Evolutionary conservation across 805 yeast genomes (phyloP), one percentile per base, ranked within the genome.

Genomic region (Pichia phayaonensis): DNA sequence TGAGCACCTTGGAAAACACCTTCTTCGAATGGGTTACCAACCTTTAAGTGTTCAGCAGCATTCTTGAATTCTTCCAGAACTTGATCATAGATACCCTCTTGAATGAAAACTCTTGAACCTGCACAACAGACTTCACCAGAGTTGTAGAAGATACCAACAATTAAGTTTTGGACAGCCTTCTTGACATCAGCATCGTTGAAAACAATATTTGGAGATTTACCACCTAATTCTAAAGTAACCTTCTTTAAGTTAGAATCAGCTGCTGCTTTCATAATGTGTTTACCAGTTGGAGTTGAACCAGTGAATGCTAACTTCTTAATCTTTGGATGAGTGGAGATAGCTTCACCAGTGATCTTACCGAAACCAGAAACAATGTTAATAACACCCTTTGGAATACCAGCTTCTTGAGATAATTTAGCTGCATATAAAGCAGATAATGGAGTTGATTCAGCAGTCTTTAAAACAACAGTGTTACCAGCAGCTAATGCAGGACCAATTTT

Each of bases 91-190:
- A 85, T 72, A 47, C 77, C 80, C 56, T 79, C 54, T 68, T 87
- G 90, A 53, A 88, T 83, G 69, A 85, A 87, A 55, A 87, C 78
- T 68, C 96, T 83, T 56, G 95, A 89, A 66, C 95, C 94, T 26
- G 96, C 92, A 72, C 92, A 85, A 73, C 96, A 89, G 53, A 86
- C 90, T 72, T 89, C 96, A 72, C 96, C 96, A 51, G 95, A 83
- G 73, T 89, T 89, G 77, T 76, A 86, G 73, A 83, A 81, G 57
- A 88, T 86, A 71, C 95, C 95, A 47, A 76, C 72, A 53, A 86
- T 76, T 57, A 86, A 76, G 65, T 77, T 76, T 60, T 77, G 76
- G 46, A 89, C 84, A 49, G 94, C 81, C 50, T 73, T 72, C 38
- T 76, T 75, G 51, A 84, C 63, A 62, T 86, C 80, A 47, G 89